Evolutionary conservation across 768 basidiomycete species (phyloP).

Genomic region (Tremella yokohamensis): DNA sequence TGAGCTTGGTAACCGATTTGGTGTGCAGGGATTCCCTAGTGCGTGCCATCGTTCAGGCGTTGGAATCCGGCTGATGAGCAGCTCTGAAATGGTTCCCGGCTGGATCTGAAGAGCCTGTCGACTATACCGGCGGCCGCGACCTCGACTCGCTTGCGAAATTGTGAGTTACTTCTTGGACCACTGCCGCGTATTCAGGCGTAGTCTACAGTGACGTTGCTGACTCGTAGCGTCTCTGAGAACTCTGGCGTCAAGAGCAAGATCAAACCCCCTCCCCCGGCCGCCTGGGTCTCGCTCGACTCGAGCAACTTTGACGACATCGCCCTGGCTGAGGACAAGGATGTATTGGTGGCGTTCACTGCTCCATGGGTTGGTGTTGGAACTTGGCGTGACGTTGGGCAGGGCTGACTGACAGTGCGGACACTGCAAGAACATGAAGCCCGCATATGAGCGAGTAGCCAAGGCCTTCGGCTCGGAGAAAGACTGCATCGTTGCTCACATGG

Average conservation of each 20-base stretch:
- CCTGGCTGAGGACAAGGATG: conserved; percentile 68
- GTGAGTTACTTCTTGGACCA: not conserved
- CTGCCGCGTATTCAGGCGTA: no score
- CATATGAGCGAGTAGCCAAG: conserved; percentile 75
- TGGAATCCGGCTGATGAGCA: conserved; percentile 45
- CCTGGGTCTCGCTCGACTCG: conserved; percentile 64
- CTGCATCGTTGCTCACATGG: conserved; percentile 83
- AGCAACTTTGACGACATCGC: conserved; percentile 74
- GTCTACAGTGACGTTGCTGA: no score
- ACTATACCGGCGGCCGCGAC: conserved; percentile 75
- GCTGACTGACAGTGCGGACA: conserved; percentile 76
- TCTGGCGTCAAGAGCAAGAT: conserved; percentile 81
- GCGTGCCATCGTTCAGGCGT: conserved; percentile 49
- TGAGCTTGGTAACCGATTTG: conserved; percentile 68
- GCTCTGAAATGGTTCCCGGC: conserved; percentile 88
- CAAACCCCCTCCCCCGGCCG: conserved; percentile 75
- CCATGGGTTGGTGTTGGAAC: conserved; percentile 51
- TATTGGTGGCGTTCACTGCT: conserved; percentile 64
- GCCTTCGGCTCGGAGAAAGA: conserved; percentile 73
- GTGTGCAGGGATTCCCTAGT: conserved; percentile 84
- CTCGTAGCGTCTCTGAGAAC: conserved; percentile 66
- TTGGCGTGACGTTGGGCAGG: not conserved
- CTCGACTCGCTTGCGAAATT: conserved; percentile 67
- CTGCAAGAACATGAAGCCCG: conserved; percentile 86
- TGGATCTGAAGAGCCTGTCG: conserved; percentile 60